Evolutionary conservation across 2,329 filamentous ascomycete genomes (phyloP).

Genomic region (Ilyonectria mors-panacis): DNA sequence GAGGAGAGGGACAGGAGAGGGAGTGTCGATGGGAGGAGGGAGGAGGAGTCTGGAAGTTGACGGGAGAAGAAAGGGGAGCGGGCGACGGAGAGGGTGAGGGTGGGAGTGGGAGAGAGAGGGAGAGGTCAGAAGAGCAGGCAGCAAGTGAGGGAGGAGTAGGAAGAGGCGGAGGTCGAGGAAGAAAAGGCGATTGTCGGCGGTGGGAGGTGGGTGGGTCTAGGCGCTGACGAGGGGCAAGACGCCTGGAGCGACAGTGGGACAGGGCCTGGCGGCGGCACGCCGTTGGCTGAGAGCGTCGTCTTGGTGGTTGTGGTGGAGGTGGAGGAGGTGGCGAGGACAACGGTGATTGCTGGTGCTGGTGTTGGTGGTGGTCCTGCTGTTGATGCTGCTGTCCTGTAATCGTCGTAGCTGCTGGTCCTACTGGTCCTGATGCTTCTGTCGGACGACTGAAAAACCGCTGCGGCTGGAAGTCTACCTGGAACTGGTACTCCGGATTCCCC

Average conservation of each 20-base stretch:
- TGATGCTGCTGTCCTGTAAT: conserved; percentile 22
- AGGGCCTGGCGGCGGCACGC: conserved; percentile 44
- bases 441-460: conserved; percentile 22
- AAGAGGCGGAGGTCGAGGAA: conserved; percentile 49
- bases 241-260: conserved; percentile 47
- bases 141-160: conserved; percentile 44
- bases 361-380: conserved; percentile 19
- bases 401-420: conserved; percentile 16
- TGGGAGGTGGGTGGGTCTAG: conserved; percentile 45
- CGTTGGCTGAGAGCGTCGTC: conserved; percentile 46
- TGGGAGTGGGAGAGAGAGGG: conserved; percentile 38
- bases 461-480: conserved; percentile 18
- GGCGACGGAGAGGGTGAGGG: conserved; percentile 36
- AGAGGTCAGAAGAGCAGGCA: conserved; percentile 39
- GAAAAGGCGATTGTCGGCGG: conserved; percentile 50
- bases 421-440: conserved; percentile 20
- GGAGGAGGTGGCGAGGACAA: conserved; percentile 39
- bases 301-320: conserved; percentile 38
- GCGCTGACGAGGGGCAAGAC: conserved; percentile 46
- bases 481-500: conserved; percentile 7
- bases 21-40: conserved; percentile 37
- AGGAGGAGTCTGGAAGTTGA: conserved; percentile 30
- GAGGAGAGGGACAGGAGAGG: conserved; percentile 38
- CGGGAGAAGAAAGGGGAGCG: conserved; percentile 36
- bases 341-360: conserved; percentile 20